Conservation (phyloP, 495 filamentous ascomycete genomes). For the Podospora australis region DNA sequence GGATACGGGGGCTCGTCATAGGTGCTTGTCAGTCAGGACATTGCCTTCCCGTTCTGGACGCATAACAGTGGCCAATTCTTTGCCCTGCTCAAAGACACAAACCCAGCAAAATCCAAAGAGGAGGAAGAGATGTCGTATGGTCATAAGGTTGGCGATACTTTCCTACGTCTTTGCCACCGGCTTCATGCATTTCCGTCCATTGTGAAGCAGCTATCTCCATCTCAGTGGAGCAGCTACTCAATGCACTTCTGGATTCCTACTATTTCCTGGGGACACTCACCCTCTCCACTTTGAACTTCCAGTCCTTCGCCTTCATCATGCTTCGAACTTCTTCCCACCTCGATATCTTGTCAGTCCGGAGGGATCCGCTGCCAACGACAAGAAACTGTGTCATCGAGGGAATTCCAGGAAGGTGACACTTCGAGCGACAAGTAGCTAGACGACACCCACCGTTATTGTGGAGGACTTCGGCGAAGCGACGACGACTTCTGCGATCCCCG, state of each 20-base stretch:
- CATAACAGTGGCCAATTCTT: conserved; percentile 2
- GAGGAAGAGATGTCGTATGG: no score
- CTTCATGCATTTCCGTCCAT: neutral
- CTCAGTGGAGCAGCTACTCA: neutral
- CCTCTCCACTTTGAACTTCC: no score
- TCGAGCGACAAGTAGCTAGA: neutral
- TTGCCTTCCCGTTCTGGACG: neutral
- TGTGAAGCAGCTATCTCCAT: neutral
- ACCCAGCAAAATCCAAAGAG: neutral
- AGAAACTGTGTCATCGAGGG: no score
- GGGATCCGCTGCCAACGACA: no score
- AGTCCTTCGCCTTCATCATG: no score
- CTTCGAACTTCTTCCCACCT: no score
- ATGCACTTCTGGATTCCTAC: no score
- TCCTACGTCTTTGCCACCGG: conserved; percentile 2
- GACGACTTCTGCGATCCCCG: neutral
- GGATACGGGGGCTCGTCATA: no score
- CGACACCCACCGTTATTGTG: neutral
- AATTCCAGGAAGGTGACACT: conserved; percentile 1
- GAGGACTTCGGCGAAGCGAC: neutral
- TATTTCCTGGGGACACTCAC: no score
- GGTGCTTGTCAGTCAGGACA: neutral
- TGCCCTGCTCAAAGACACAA: neutral
- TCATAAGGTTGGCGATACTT: neutral
- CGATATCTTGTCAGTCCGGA: no score